Evolutionary conservation across 306 rosid genomes (phyloP), one percentile per base, ranked within the genome.

Genomic region (Castanospermum australe): DNA sequence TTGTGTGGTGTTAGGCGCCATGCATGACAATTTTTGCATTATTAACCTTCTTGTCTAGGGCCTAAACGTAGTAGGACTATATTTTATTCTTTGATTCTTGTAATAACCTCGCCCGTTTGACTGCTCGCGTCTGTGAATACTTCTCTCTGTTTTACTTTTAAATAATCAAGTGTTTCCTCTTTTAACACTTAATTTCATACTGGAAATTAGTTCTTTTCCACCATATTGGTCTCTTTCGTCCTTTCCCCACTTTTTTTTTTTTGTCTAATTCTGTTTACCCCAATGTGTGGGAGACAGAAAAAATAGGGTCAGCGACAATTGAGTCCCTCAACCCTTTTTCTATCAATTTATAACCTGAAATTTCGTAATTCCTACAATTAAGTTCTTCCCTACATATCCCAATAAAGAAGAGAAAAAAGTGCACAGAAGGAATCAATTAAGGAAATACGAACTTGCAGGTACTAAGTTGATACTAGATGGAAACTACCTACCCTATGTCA

Each of bases 81-180:
- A 67, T 61, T 42, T 17, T 66, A 91, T 92, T 92, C 94, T 87
- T 92, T 92, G 84, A 92, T 92, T 92, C 92, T 87, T 88, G 82
- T 51, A 77, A 80, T 79, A 54, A 63, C 76, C 83, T 80, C 85
- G 83, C 42, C 68, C 73, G 77, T 50, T 81, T 59, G 64, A 74
- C 66, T 82, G 63, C 57, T 32, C 12, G 51, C 57, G 57, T 72
- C 51, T 82, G 93, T 86, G 82, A 70, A 90, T 82, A 92, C 45
- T 52, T 33, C 54, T 76, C 51, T 78, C 55, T n/a, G n/a, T n/a
- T n/a, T n/a, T n/a, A n/a, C n/a, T 79, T 73, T 38, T 28, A 44
- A 18, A 44, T 72, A 45, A 15, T 44, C 0, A 45, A 77, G 83
- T 81, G 83, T 83, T 65, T 81, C 67, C 15, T 64, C 74, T 76